These are phyloP conservation scores for Aspergillus sp. DNA, from an alignment of 2,329 filamentous ascomycete genomes.

Conservation along the genomic window DNA sequence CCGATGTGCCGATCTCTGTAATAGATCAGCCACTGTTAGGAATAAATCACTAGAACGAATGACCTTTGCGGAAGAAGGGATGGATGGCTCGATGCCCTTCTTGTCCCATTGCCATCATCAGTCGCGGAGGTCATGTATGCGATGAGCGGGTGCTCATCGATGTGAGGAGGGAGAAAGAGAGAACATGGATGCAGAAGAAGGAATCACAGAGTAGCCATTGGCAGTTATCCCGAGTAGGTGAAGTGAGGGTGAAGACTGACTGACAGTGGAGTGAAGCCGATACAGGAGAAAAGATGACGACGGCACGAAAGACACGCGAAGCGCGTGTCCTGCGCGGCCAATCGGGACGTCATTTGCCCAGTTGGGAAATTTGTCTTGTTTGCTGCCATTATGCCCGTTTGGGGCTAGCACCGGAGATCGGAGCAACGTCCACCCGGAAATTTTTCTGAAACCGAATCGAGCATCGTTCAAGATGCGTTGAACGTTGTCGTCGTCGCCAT, in stretches of 20 bases:
- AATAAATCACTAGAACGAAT: constrained; percentile 6
- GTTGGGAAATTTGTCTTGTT: background rate
- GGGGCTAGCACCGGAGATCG: constrained; percentile 14
- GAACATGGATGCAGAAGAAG: background rate
- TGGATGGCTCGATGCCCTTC: constrained; percentile 38
- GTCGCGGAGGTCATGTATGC: constrained; percentile 24
- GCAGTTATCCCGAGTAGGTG: background rate
- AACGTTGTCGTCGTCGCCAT: background rate
- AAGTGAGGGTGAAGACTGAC: background rate
- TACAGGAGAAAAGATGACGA: constrained; percentile 6
- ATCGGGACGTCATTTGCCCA: constrained; percentile 16
- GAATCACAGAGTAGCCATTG: background rate
- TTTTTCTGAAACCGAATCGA: constrained; percentile 24
- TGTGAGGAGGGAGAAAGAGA: background rate
- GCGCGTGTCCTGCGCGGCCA: constrained; percentile 18
- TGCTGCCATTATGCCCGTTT: background rate
- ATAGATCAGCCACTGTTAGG: constrained; percentile 8
- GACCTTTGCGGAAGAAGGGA: constrained; percentile 43
- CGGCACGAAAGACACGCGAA: constrained; percentile 16
- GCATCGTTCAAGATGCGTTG: background rate
- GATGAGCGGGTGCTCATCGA: constrained; percentile 24
- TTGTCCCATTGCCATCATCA: constrained; percentile 36
- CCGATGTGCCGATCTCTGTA: constrained; percentile 17
- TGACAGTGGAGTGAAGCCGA: constrained; percentile 5
- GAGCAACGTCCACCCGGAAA: constrained; percentile 33